These are phyloP conservation scores for Sphaerosporella brunnea DNA, from an alignment of 495 filamentous ascomycete genomes.

Conservation along the genomic window DNA sequence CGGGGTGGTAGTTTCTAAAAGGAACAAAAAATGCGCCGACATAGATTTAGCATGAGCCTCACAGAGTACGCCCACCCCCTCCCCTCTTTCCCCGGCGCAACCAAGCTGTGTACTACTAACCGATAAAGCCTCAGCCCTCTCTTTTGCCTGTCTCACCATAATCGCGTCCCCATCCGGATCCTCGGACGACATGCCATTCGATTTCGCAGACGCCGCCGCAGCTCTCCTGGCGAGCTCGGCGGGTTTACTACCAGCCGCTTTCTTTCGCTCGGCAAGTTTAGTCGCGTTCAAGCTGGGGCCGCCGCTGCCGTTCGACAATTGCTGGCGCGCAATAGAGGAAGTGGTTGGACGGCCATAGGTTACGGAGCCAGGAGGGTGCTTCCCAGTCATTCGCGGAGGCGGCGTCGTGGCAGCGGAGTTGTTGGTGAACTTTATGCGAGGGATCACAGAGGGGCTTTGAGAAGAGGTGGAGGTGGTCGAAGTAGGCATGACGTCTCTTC, in stretches of 20 bases:
- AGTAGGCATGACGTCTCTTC: neutral
- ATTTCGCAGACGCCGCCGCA: no score
- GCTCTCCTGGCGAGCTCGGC: constrained; percentile 35
- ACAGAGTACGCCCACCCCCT: no score
- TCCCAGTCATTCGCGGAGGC: constrained; percentile 5
- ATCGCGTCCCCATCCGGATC: constrained; percentile 8
- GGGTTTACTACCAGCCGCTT: constrained; percentile 82
- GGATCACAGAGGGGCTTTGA: neutral
- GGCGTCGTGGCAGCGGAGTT: neutral
- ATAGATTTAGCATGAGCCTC: neutral
- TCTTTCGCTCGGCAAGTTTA: constrained; percentile 35
- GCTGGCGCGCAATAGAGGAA: constrained; percentile 3
- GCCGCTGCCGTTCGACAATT: constrained; percentile 3
- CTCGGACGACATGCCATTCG: neutral
- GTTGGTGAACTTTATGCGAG: constrained; percentile 9
- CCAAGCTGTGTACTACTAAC: neutral
- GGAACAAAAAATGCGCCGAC: neutral
- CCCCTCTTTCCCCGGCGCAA: neutral
- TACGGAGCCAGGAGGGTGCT: constrained; percentile 5
- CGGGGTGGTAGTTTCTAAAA: constrained; percentile 18
- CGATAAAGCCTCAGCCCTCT: neutral
- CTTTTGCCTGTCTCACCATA: neutral
- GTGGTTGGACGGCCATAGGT: neutral
- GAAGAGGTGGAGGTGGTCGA: constrained; percentile 1
- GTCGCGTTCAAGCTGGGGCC: constrained; percentile 11